A percentile compares a stretch with the other conserved stretches of the same genome.
Evolutionary conservation across 2,329 filamentous ascomycete species (phyloP).

Genomic region (Xylariales sp.): DNA sequence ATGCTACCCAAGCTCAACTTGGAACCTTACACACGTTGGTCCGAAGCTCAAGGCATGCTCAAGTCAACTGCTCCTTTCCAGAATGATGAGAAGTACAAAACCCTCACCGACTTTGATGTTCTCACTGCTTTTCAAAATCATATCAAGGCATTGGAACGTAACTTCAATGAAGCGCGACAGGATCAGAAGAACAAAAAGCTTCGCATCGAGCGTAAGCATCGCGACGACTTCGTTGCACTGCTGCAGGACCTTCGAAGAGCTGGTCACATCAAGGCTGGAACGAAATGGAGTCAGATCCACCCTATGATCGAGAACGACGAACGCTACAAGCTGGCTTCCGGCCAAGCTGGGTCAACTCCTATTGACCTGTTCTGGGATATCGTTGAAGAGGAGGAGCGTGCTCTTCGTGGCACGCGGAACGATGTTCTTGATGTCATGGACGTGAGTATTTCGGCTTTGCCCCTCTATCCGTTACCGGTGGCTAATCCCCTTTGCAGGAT

Average conservation of each 20-base stretch:
- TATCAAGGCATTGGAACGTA: constrained; percentile 85
- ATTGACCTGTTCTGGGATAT: constrained; percentile 95
- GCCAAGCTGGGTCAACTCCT: constrained; percentile 77
- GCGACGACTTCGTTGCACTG: constrained; percentile 74
- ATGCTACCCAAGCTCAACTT: constrained; percentile 76
- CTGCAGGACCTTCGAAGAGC: constrained; percentile 68
- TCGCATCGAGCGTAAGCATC: constrained; percentile 77
- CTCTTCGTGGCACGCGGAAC: constrained; percentile 75
- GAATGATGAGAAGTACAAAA: constrained; percentile 77
- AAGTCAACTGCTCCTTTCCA: constrained; percentile 73
- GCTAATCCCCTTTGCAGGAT: constrained; percentile 56
- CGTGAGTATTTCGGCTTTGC: constrained; percentile 46
- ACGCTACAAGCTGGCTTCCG: constrained; percentile 78
- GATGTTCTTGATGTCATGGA: constrained; percentile 84
- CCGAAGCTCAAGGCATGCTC: constrained; percentile 79
- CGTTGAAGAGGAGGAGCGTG: constrained; percentile 87
- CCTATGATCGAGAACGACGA: constrained; percentile 72
- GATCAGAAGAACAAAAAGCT: constrained; percentile 77
- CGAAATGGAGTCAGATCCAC: constrained; percentile 82
- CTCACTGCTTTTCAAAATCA: constrained; percentile 91
- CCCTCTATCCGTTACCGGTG: neutral
- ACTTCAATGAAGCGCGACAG: constrained; percentile 87
- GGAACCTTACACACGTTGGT: constrained; percentile 93
- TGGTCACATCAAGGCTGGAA: constrained; percentile 82
- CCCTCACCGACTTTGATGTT: constrained; percentile 83